Conservation (phyloP, 2,329 filamentous ascomycete genomes). For the Nakataea oryzae region DNA sequence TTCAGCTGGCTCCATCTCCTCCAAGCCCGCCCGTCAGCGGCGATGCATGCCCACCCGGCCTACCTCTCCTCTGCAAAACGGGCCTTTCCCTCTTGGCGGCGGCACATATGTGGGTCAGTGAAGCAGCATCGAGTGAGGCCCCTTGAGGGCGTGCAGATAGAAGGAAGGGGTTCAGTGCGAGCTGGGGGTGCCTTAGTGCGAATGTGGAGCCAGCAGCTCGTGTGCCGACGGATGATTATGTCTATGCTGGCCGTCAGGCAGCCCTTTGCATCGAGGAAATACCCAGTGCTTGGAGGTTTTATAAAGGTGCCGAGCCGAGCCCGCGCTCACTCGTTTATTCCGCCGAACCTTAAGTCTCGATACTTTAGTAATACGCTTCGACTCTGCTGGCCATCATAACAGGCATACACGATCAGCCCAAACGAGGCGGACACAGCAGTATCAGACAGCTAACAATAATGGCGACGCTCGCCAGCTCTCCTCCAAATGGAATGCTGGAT, state of each 20-base stretch:
- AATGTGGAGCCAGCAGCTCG: no score
- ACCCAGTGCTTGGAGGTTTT: not conserved
- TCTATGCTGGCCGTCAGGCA: no score
- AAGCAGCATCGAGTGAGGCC: no score
- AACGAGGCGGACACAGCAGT: not conserved
- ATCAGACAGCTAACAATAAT: not conserved
- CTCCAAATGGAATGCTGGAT: not conserved
- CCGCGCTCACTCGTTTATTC: not conserved
- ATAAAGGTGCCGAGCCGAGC: not conserved
- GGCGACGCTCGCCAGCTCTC: no score
- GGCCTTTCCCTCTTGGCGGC: no score
- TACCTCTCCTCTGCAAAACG: no score
- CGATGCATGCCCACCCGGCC: no score
- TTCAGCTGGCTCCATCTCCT: not conserved
- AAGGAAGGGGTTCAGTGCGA: no score
- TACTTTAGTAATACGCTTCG: not conserved
- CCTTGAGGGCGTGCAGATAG: not conserved
- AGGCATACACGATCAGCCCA: not conserved
- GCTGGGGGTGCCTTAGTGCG: no score
- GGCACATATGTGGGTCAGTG: no score
- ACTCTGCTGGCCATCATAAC: not conserved
- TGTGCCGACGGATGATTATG: not conserved
- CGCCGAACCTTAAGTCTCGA: not conserved
- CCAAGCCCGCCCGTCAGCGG: no score
- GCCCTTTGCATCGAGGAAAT: no score